Evolutionary conservation across 345 rosid species (phyloP), one percentile per base, ranked within the genome.

Genomic region (Raphanus raphanistrum): DNA sequence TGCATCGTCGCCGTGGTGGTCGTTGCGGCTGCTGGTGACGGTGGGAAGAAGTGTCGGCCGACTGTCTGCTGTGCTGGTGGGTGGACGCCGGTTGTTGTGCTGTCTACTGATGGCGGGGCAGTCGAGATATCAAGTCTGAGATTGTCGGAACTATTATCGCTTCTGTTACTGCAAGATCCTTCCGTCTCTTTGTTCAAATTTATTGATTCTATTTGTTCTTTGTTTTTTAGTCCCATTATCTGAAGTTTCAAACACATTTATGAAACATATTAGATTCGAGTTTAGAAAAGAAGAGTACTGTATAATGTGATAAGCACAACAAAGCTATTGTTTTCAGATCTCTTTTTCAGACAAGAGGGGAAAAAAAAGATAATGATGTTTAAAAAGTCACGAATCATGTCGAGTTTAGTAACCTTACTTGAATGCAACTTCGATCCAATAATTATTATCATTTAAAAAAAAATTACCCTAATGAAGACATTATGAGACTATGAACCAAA

Each of bases 101-200:
- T 92, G 57, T 91, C 97, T 8, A 72, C 82, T 28, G 79, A 71
- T 48, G 90, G 92, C 13, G 92, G 92, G 0, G 90, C 84, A 52
- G 89, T 88, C 29, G 94, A 86, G 52, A 93, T 91, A 81, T 96
- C 98, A 27, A 91, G 80, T 79, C 88, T 93, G 33, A 90, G 84
- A 66, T 91, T 94, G 35, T 92, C 97, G n/a, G 96, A 90, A 76
- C 97, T 91, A 85, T 87, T 90, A 45, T 92, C 98, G 61, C 99
- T 95, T 86, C 94, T 86, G 82, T 91, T 92, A 76, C 99, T 93
- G 81, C 93, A 87, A 10, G 92, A 93, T 11, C 97, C 98, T 67
- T 91, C 97, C 0, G 98, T 95, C 79, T 95, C 99, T 84, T 93
- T 95, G 81, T 92, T 95, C 38, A 93, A 89, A 76, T 95, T 95